Evolutionary conservation across 108 stramenopile species (phyloP).

Genomic region (Nitzschia palea): DNA sequence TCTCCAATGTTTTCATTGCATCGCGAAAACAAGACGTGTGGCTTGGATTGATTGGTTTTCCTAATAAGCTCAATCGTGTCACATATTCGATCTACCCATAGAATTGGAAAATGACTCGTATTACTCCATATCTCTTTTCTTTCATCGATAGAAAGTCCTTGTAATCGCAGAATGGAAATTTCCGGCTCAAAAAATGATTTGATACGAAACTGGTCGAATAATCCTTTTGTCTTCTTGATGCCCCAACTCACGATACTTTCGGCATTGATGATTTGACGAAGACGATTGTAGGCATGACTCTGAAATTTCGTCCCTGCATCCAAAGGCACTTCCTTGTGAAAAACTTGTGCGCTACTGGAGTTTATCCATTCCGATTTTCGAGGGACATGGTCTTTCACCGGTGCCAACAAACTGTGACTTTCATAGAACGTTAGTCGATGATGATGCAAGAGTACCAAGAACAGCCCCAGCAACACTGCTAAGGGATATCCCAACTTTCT

Average conservation of each 20-base stretch:
- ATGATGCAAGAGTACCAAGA: no score
- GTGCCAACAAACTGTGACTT: no score
- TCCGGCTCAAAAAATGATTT: not conserved
- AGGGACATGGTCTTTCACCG: no score
- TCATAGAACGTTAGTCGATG: not conserved
- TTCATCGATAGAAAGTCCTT: not conserved
- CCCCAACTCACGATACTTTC: slow-evolving; percentile 8
- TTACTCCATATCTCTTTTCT: not conserved
- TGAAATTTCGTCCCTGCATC: slow-evolving; percentile 7
- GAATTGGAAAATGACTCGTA: not conserved
- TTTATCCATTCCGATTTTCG: no score
- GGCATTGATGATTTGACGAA: not conserved
- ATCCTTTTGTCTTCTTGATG: slow-evolving; percentile 3
- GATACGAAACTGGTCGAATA: not conserved
- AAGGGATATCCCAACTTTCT: no score
- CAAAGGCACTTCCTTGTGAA: no score
- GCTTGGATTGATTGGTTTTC: slow-evolving; percentile 2
- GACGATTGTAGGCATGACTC: not conserved
- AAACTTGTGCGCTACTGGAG: no score
- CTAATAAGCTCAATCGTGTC: not conserved
- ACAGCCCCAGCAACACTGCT: no score
- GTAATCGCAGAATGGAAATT: not conserved
- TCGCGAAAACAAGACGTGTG: slow-evolving; percentile 40
- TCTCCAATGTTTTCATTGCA: slow-evolving; percentile 56
- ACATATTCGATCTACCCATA: slow-evolving; percentile 11